Evolutionary conservation across 257 asterid genomes (phyloP).

Genomic region (Jaltomata sinuosa): DNA sequence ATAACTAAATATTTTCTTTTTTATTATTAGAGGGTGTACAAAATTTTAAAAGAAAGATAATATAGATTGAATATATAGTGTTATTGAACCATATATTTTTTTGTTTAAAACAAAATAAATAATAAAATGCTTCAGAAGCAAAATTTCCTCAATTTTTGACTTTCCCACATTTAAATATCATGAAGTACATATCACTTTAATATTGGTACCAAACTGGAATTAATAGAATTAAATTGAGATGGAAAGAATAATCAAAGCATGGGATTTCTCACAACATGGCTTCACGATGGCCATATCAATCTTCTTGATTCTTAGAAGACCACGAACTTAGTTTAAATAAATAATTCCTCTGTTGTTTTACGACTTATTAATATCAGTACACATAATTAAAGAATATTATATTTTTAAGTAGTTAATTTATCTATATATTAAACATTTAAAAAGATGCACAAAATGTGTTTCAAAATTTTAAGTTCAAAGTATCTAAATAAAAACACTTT

Average conservation of each 20-base stretch:
- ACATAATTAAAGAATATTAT: no score
- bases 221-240: background rate
- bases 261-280: background rate
- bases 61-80: no score
- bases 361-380: no score
- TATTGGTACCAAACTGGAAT: background rate
- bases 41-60: no score
- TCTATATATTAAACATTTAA: no score
- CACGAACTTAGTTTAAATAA: background rate
- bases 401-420: no score
- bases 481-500: background rate
- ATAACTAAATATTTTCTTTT: background rate
- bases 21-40: background rate
- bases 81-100: background rate
- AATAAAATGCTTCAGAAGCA: background rate
- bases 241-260: background rate
- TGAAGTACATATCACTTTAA: background rate
- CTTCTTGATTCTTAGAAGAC: background rate
- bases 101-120: background rate
- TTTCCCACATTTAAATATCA: background rate
- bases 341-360: background rate
- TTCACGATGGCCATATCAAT: background rate
- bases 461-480: background rate
- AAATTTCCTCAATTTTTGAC: background rate
- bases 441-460: background rate